Percentiles rank a stretch among this genome's conserved stretches.
Evolutionary conservation across 2,329 filamentous ascomycete genomes (phyloP).

Genomic region (Fusarium cyanostomum): DNA sequence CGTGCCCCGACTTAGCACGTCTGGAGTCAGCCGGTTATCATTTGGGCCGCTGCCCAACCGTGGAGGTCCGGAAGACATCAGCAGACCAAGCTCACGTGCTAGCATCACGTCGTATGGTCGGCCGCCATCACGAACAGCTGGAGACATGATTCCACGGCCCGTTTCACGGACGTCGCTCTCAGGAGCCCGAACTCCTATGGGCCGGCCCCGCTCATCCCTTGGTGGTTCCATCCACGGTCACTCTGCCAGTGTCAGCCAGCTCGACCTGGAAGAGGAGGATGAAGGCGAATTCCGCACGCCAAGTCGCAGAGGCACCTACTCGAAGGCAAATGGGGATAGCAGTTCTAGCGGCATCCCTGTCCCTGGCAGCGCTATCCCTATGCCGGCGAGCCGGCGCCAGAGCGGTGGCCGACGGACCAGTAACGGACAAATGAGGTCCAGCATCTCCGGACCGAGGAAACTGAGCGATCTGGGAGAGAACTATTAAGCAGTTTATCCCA

Average conservation of each 20-base stretch:
- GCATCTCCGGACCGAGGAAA: conserved; percentile 50
- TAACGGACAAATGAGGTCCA: conserved; percentile 49
- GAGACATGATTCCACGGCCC: conserved; percentile 67
- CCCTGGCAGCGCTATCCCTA: conserved; percentile 58
- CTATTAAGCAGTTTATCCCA: conserved; percentile 51
- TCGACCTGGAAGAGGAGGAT: conserved; percentile 58
- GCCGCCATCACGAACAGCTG: conserved; percentile 59
- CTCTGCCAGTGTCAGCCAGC: conserved; percentile 65
- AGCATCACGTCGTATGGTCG: conserved; percentile 66
- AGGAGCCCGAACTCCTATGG: conserved; percentile 71
- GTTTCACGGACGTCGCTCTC: conserved; percentile 71
- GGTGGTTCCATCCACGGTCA: conserved; percentile 69
- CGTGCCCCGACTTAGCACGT: conserved; percentile 67
- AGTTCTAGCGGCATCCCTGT: conserved; percentile 52
- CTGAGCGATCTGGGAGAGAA: conserved; percentile 64
- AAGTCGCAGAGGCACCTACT: conserved; percentile 64
- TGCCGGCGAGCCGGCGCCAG: conserved; percentile 55
- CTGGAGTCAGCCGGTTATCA: conserved; percentile 69
- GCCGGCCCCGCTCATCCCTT: conserved; percentile 76
- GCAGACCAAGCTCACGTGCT: conserved; percentile 77
- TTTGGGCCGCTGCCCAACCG: conserved; percentile 70
- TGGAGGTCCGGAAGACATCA: conserved; percentile 55
- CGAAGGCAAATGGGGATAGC: conserved; percentile 56
- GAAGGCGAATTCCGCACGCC: conserved; percentile 59
- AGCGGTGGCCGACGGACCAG: conserved; percentile 57